phyloP scores from a whole-genome alignment of 345 rosid species.

The Theobroma cacao region DNA sequence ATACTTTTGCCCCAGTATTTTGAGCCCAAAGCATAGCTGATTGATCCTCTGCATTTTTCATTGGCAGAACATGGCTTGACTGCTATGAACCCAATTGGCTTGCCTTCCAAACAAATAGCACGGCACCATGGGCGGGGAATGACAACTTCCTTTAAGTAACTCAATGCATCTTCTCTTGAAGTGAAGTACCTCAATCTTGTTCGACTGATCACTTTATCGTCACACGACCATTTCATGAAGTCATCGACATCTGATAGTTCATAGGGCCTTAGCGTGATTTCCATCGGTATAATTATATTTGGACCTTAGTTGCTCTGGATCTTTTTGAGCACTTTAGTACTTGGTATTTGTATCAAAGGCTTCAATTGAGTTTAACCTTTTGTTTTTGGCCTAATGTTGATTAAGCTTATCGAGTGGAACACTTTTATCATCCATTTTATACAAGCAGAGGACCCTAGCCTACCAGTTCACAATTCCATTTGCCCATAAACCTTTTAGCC shows the following conservation, averaged over 20 bases:
- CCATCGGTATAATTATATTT: not conserved
- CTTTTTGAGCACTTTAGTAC: not conserved
- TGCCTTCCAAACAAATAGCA: conserved; percentile 28
- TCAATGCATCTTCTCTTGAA: conserved; percentile 20
- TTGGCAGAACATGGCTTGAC: conserved; percentile 13
- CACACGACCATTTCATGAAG: conserved; percentile 28
- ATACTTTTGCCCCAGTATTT: conserved; percentile 41
- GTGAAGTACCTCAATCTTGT: conserved; percentile 15
- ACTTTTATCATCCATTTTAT: not conserved
- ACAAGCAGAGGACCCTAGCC: not conserved
- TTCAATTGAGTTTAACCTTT: not conserved
- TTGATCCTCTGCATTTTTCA: conserved; percentile 24
- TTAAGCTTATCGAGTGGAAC: not conserved
- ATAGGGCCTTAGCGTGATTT: conserved; percentile 8
- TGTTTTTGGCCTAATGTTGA: not conserved
- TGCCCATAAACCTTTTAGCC: not conserved
- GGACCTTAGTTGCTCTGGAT: too few relatives aligned
- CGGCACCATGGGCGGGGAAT: conserved; percentile 22
- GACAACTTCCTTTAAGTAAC: conserved; percentile 11
- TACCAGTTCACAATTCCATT: not conserved
- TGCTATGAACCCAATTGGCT: conserved; percentile 22
- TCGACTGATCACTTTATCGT: conserved; percentile 9
- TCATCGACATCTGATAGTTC: conserved; percentile 22
- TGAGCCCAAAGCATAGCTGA: conserved; percentile 28
- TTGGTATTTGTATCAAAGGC: not conserved